Conservation (phyloP, 305 asterid species). For the Fraxinus latifolia region DNA sequence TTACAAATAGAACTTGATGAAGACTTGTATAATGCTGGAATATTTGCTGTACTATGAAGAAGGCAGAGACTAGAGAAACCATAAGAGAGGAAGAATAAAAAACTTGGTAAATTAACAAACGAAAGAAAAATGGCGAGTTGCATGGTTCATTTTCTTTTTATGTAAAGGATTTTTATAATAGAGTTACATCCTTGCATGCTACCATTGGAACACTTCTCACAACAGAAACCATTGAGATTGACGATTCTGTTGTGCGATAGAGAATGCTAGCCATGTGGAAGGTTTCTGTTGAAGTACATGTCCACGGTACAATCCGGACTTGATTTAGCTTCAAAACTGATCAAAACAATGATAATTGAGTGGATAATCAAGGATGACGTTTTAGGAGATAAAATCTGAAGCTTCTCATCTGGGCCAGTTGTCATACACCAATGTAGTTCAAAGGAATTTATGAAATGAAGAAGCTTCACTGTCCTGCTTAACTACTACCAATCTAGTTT, state of each 20-base stretch:
- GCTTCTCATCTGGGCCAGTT: neutral
- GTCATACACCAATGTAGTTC: neutral
- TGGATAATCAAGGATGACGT: neutral
- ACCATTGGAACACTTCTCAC: neutral
- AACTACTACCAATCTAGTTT: neutral
- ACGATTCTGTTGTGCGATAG: neutral
- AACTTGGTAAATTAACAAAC: neutral
- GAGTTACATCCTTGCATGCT: neutral
- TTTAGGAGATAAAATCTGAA: neutral
- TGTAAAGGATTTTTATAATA: neutral
- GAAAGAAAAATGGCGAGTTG: neutral
- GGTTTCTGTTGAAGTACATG: neutral
- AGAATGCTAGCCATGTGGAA: neutral
- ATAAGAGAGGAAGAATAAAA: neutral
- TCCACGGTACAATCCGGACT: neutral
- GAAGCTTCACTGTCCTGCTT: neutral
- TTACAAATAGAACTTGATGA: neutral
- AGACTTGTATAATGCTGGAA: neutral
- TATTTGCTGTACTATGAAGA: neutral
- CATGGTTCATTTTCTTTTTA: neutral
- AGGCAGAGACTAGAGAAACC: neutral
- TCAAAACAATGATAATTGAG: neutral
- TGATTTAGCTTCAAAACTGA: neutral
- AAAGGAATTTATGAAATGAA: neutral
- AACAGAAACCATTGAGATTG: neutral